phyloP scores from a whole-genome alignment of 768 basidiomycete genomes.

The Termitomyces sp. region DNA sequence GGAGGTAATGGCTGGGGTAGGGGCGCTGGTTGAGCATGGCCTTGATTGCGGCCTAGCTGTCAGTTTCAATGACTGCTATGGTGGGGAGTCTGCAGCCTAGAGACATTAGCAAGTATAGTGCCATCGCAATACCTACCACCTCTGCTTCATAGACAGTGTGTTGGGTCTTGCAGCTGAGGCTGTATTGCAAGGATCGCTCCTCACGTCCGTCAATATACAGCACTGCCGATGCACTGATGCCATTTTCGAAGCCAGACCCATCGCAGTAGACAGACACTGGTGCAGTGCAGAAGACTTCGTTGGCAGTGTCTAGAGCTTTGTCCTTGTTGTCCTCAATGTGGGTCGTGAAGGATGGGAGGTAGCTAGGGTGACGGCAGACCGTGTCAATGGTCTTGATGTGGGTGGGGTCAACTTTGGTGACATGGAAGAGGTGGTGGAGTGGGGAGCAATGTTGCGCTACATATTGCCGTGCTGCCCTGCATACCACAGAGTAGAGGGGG shows the following conservation, averaged over 20 bases:
- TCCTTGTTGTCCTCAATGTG: constrained; percentile 1
- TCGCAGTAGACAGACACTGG: constrained; percentile 6
- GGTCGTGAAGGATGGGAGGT: neutral
- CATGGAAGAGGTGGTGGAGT: constrained; percentile 4
- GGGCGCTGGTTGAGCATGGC: neutral
- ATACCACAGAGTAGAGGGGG: neutral
- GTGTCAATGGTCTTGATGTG: neutral
- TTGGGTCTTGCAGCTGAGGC: neutral
- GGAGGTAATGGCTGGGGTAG: constrained; percentile 6
- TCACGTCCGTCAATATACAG: neutral
- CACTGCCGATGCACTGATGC: constrained; percentile 5
- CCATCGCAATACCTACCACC: neutral
- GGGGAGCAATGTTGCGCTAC: constrained; percentile 5
- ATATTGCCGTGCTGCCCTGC: neutral
- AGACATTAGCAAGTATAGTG: neutral
- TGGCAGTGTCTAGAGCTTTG: neutral
- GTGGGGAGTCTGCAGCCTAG: neutral
- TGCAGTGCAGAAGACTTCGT: neutral
- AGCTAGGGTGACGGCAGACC: neutral
- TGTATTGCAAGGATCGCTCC: neutral
- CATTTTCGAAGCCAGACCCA: constrained; percentile 7
- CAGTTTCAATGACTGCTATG: neutral
- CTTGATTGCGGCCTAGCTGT: neutral
- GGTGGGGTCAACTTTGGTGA: neutral
- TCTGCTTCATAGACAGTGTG: constrained; percentile 1